Conservation (phyloP, 2,329 filamentous ascomycete species). For the Blastomyces parvus region DNA sequence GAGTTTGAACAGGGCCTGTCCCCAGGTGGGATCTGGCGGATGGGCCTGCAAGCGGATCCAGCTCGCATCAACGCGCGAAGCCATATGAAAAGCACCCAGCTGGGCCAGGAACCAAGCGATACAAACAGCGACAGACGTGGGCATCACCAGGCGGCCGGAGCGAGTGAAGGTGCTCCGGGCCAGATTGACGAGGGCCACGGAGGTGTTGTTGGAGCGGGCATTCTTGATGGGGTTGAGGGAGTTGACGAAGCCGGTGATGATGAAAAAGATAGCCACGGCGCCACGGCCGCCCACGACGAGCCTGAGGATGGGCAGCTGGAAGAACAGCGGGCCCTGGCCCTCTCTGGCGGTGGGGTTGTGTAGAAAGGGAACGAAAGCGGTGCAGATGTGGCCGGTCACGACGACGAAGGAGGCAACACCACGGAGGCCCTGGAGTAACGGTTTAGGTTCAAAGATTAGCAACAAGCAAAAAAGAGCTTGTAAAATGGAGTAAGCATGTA, state of each 20-base stretch:
- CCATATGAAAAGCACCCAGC: slow-evolving; percentile 19
- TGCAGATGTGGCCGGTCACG: slow-evolving; percentile 36
- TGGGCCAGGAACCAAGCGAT: slow-evolving; percentile 22
- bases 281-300: slow-evolving; percentile 20
- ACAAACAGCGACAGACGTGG: slow-evolving; percentile 18
- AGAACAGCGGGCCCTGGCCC: slow-evolving; percentile 16
- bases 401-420: slow-evolving; percentile 36
- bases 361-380: slow-evolving; percentile 33
- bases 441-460: too few relatives aligned
- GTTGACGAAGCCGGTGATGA: slow-evolving; percentile 26
- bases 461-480: too few relatives aligned
- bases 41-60: slow-evolving; percentile 20
- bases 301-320: slow-evolving; percentile 23
- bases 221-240: slow-evolving; percentile 22
- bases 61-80: slow-evolving; percentile 17
- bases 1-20: slow-evolving; percentile 15
- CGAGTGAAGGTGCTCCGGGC: slow-evolving; percentile 20
- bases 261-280: slow-evolving; percentile 24
- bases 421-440: slow-evolving; percentile 32
- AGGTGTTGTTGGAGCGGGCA: slow-evolving; percentile 18
- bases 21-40: slow-evolving; percentile 14
- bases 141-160: slow-evolving; percentile 20
- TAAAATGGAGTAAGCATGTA: too few relatives aligned
- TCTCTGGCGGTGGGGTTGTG: slow-evolving; percentile 26
- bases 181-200: slow-evolving; percentile 18